Evolutionary conservation across 2,329 filamentous ascomycete species (phyloP), one percentile per base, ranked within the genome.

Genomic region (Botrytis hyacinthi): DNA sequence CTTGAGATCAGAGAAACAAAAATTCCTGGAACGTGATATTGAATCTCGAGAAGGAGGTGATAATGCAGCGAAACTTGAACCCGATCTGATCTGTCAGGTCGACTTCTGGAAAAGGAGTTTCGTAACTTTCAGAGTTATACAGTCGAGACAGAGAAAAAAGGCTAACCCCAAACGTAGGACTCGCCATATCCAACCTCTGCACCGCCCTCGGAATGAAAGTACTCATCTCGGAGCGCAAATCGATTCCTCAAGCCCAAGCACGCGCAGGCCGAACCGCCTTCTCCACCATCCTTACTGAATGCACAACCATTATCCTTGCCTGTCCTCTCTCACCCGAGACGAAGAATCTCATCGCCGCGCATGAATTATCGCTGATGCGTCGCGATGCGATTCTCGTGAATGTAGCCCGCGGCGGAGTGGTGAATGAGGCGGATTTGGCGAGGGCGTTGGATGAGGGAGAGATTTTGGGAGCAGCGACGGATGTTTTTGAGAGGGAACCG

Each of bases 391-490:
- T 54, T 20, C 18, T 60, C 1, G 32, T 70, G 1, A 60, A 70
- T 26, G 67, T 70, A 3, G 67, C 67, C 4, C 67, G 67, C 6
- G 66, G 66, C 4, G 66, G 66, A 3, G 67, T 70, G 9, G 67
- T 70, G 0, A 59, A 70, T 44, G 67, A 70, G 10, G n/a, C 10
- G 26, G 51, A 32, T 70, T 37, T 70, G 22, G 54, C 54, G 12
- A 4, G 8, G 8, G 67, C 51, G 10, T 26, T 70, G 48, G 48
- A 60, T 42, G 4, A 1, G 4, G 26, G 54, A 7, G 54, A 48
- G 12, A 70, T 59, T 7, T 60, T 70, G 66, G 67, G 66, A 20
- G 67, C 67, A 6, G 67, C 51, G 22, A 70, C 51, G 54, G 67
- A 54, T 70, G 51, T 70, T 26, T 70, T 70, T 44, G 40, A 32